Percentiles rank a stretch among this genome's conserved stretches.
Evolutionary conservation across 2,329 filamentous ascomycete species (phyloP).

Genomic region (Pseudogymnoascus sp.): DNA sequence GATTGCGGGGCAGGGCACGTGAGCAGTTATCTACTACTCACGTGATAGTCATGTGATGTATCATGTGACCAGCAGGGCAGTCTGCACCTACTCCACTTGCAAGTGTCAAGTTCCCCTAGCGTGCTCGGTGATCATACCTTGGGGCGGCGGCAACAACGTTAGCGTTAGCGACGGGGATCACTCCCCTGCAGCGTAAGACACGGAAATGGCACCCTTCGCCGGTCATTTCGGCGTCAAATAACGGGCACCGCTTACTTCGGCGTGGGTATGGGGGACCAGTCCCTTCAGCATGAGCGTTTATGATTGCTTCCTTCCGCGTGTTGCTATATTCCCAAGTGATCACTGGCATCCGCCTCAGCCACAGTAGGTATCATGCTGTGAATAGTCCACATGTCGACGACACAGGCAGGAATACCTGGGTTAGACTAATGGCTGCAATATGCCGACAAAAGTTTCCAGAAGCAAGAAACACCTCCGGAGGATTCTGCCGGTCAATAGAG

Average conservation of each 20-base stretch:
- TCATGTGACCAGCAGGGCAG: not conserved
- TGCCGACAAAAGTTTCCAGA: not conserved
- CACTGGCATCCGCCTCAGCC: not conserved
- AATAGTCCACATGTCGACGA: not conserved
- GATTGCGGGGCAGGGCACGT: not conserved
- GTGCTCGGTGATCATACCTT: not conserved
- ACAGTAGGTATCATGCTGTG: not conserved
- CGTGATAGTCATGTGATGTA: not conserved
- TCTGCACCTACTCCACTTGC: no score
- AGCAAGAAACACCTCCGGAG: not conserved
- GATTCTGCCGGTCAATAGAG: not conserved
- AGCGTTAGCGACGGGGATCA: not conserved
- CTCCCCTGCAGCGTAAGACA: not conserved
- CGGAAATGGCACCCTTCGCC: not conserved
- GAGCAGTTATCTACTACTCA: no score
- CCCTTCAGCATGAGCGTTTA: not conserved
- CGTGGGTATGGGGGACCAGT: not conserved
- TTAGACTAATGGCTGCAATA: not conserved
- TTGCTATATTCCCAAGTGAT: not conserved
- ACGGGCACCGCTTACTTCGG: not conserved
- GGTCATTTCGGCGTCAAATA: not conserved
- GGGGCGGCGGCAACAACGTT: not conserved
- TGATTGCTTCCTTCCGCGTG: not conserved
- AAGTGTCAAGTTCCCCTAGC: not conserved
- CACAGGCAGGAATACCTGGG: not conserved